Evolutionary conservation across 495 filamentous ascomycete species (phyloP), one percentile per base, ranked within the genome.

Genomic region (Podospora sp.): DNA sequence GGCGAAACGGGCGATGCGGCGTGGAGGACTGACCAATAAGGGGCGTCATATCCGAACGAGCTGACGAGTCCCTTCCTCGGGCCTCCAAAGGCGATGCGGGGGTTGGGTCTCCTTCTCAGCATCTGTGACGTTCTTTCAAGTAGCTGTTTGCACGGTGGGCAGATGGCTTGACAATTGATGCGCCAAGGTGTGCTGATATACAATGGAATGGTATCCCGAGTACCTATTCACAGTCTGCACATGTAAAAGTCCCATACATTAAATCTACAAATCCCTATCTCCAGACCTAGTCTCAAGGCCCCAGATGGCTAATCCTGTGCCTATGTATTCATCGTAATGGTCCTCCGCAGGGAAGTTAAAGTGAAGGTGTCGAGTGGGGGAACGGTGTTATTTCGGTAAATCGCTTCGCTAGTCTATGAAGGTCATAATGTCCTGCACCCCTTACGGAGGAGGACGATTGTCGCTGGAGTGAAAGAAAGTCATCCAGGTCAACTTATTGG

Each of bases 11-110:
- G 12, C 11, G 40, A 14, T 46, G 40, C 9, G 40, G 40, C 40
- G 40, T 46, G 40, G 40, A 12, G 16, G 5, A 6, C 40, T 46
- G 40, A 18, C 40, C 75, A 77, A 77, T 77, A 53, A 73, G 65
- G 61, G 9, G 40, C 40, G 40, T 46, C 40, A 14, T 46, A 46
- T 46, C 62, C 50, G 63, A 60, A 70, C 55, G 69, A 75, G 76
- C 76, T 78, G 76, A 78, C 76, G 76, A 78, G 74, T 75, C 76
- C 70, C 64, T 70, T 70, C 71, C 70, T 25, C 60, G 36, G 22
- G 49, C 16, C 21, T 36, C n/a, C 61, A 11, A 24, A 33, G 2
- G 24, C 16, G 36, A 5, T 57, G 36, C 2, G 52, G 24, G 52
- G 24, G 6, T n/a, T 22, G 16, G 52, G n/a, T n/a, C n/a, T n/a